Evolutionary conservation across 2,329 filamentous ascomycete genomes (phyloP), one percentile per base, ranked within the genome.

Genomic region (Penicillium janthinellum): DNA sequence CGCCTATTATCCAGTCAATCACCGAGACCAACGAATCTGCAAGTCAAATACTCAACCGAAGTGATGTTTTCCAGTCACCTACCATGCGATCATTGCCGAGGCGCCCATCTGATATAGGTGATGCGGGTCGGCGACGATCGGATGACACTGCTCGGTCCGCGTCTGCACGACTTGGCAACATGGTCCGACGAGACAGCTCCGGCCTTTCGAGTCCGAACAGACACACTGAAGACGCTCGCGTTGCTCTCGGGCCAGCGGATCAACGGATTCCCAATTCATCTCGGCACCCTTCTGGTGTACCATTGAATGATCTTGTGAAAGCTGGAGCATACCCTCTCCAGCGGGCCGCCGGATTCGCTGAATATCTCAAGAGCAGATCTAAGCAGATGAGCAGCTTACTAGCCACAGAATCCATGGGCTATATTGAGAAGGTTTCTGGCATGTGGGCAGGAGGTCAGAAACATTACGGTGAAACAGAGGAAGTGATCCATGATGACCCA

Each of bases 371-470:
- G 70, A 89, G 84, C 57, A 87, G 90, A 22, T 89, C 92, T 22
- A 90, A 90, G 66, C 87, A 87, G 37, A 91, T 98, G 87, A 91
- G 91, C 61, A 91, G 83, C 31, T 79, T 96, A 8, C 79, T 98
- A 48, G 91, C 94, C 6, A 91, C 89, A 0, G 93, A 97, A 74
- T 96, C 94, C 0, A 96, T 96, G 88, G 92, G 92, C 1, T 98
- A 98, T 72, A 89, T 96, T 35, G 93, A 96, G 71, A 98, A 97
- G 75, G 93, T 98, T 0, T 96, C 94, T 0, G 94, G 92, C 39
- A 98, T 98, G 90, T 95, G 95, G 87, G 91, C 92, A 66, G 95
- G 95, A 37, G 91, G 91, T 12, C 88, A 89, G 68, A 92, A 89
- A 69, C 94, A 98, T 75, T 99, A 98, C 70, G 88, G 89, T 52